Conservation (phyloP, 2,329 filamentous ascomycete genomes). For the Neofusicoccum sp. region DNA sequence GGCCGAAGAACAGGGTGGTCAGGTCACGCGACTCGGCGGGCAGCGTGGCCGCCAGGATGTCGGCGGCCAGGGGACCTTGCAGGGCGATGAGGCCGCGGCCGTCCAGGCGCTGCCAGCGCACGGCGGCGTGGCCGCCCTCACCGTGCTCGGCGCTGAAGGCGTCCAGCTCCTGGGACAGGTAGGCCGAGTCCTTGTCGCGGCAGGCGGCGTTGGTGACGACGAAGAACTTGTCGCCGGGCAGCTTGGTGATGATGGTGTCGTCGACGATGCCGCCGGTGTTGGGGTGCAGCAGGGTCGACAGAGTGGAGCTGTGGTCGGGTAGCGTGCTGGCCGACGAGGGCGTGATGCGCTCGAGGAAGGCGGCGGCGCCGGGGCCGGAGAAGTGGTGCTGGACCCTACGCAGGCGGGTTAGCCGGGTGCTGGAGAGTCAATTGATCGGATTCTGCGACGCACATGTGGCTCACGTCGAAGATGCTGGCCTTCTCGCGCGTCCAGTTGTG, state of each 20-base stretch:
- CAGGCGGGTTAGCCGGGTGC: not conserved
- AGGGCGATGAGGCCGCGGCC: constrained; percentile 81
- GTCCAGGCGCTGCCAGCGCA: constrained; percentile 71
- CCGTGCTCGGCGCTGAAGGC: constrained; percentile 59
- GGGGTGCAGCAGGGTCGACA: constrained; percentile 82
- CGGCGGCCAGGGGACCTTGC: constrained; percentile 78
- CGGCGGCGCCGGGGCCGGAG: constrained; percentile 75
- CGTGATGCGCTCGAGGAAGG: constrained; percentile 82
- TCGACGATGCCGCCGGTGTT: constrained; percentile 81
- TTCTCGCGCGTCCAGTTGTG: constrained; percentile 88
- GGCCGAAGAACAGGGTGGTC: constrained; percentile 78
- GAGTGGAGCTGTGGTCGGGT: constrained; percentile 68
- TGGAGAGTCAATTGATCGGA: constrained; percentile 21
- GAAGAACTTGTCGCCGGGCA: constrained; percentile 76
- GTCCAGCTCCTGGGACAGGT: constrained; percentile 70
- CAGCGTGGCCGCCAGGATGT: constrained; percentile 68
- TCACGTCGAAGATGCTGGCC: constrained; percentile 92
- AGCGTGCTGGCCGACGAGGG: constrained; percentile 72
- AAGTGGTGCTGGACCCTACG: constrained; percentile 77
- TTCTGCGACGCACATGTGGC: constrained; percentile 73
- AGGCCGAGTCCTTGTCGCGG: constrained; percentile 82
- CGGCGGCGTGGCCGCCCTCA: constrained; percentile 46
- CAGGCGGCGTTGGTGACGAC: constrained; percentile 95
- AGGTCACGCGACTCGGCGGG: constrained; percentile 56
- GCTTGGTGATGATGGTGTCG: constrained; percentile 85